A percentile compares a stretch with the other conserved stretches of the same genome.
phyloP scores from a whole-genome alignment of 768 basidiomycete species.

The Saitozyma sp. region DNA sequence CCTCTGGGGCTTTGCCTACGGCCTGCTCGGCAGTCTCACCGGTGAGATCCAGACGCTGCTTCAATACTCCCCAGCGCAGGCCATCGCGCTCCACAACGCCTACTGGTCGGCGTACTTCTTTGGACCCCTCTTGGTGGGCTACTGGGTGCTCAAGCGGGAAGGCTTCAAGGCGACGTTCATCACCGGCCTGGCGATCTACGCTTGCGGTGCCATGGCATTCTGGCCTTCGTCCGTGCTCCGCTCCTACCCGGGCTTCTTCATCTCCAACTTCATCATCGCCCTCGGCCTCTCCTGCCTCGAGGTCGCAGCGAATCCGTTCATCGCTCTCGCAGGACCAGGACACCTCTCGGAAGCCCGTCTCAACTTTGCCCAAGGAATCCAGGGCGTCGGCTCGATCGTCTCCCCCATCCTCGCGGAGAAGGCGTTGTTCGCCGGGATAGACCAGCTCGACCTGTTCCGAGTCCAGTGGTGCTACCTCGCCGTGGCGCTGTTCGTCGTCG shows the following conservation, averaged over 20 bases:
- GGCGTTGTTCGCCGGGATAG: conserved; percentile 31
- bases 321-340: conserved; percentile 49
- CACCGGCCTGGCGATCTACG: conserved; percentile 43
- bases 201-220: conserved; percentile 47
- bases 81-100: conserved; percentile 39
- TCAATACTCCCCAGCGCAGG: conserved; percentile 25
- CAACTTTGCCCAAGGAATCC: conserved; percentile 49
- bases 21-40: conserved; percentile 48
- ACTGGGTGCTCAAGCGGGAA: conserved; percentile 36
- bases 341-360: conserved; percentile 43
- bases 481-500: conserved; percentile 46
- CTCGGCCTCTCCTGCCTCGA: conserved; percentile 44
- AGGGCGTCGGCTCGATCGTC: conserved; percentile 39
- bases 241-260: conserved; percentile 44
- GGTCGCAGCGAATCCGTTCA: conserved; percentile 48
- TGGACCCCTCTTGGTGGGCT: conserved; percentile 40
- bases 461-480: conserved; percentile 51
- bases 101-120: conserved; percentile 46
- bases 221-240: conserved; percentile 46
- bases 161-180: conserved; percentile 51
- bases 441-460: conserved; percentile 33
- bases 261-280: conserved; percentile 47
- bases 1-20: conserved; percentile 50
- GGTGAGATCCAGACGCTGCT: conserved; percentile 36
- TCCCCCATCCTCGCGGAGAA: conserved; percentile 39